Evolutionary conservation across 306 rosid genomes (phyloP).

Genomic region (Vachellia collinsii): DNA sequence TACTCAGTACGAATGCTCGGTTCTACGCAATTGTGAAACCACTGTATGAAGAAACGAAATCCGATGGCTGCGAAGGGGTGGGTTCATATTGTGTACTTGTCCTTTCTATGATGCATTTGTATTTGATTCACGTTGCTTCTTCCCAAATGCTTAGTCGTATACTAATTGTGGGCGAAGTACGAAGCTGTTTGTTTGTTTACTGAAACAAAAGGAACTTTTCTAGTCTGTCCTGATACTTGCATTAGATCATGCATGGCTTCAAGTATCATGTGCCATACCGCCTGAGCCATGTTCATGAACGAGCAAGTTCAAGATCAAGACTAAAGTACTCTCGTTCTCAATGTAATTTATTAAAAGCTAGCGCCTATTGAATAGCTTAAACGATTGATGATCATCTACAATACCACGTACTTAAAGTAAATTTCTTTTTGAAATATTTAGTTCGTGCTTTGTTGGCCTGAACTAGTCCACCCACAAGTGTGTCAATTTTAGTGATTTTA

Average conservation of each 20-base stretch:
- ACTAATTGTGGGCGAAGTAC: neutral
- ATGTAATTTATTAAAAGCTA: neutral
- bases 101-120: neutral
- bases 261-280: neutral
- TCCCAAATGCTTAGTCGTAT: neutral
- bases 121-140: neutral
- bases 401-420: neutral
- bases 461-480: neutral
- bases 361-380: neutral
- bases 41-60: slow-evolving; percentile 46
- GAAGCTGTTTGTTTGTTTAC: neutral
- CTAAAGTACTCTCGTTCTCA: neutral
- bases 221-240: neutral
- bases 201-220: neutral
- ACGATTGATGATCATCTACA: neutral
- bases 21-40: slow-evolving; percentile 82
- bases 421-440: neutral
- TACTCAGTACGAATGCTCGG: slow-evolving; percentile 81
- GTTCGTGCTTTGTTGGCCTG: neutral
- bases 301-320: neutral
- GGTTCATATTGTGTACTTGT: slow-evolving; percentile 18
- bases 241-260: neutral
- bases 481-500: neutral
- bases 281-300: neutral
- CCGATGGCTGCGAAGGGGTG: slow-evolving; percentile 80